These are phyloP conservation scores for Guillardia theta DNA, from an alignment of 78 protist species.

Conservation along the genomic window DNA sequence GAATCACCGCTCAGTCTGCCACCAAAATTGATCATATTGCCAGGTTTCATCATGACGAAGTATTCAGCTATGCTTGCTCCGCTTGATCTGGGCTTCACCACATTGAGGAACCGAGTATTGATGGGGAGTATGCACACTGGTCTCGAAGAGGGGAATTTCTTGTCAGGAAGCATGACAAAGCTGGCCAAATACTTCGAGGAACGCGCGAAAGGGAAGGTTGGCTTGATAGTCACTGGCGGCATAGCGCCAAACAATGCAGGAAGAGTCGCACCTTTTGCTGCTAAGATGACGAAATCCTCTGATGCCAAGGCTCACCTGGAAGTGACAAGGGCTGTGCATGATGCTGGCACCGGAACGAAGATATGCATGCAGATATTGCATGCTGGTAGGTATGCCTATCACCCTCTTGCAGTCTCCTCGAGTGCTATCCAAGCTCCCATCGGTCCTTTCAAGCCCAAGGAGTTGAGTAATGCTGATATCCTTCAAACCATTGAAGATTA, in stretches of 20 bases:
- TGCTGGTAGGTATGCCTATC: constrained; percentile 49
- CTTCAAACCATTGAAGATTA: not conserved
- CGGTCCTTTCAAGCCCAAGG: constrained; percentile 53
- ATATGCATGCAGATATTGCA: constrained; percentile 30
- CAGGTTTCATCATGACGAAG: too few species aligned
- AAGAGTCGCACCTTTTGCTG: constrained; percentile 56
- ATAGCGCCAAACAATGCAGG: constrained; percentile 57
- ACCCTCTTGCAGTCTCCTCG: constrained; percentile 39
- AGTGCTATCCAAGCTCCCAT: constrained; percentile 54
- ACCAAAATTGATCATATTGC: too few species aligned
- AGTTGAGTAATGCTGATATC: not conserved
- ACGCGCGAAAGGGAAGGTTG: constrained; percentile 57
- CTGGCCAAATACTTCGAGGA: constrained; percentile 44
- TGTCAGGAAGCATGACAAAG: not conserved
- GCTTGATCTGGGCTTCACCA: constrained; percentile 62
- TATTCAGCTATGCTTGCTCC: too few species aligned
- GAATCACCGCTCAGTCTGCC: too few species aligned
- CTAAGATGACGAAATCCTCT: constrained; percentile 41
- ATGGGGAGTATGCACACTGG: constrained; percentile 83
- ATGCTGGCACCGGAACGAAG: not conserved
- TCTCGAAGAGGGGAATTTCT: too few species aligned
- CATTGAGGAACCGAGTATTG: constrained; percentile 59
- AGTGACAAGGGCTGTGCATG: constrained; percentile 59
- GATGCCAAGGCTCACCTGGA: constrained; percentile 44
- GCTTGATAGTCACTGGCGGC: constrained; percentile 68